Base-by-base conservation (phyloP, 1,284 basidiomycete genomes). In the Leccinum pachyderme region DNA sequence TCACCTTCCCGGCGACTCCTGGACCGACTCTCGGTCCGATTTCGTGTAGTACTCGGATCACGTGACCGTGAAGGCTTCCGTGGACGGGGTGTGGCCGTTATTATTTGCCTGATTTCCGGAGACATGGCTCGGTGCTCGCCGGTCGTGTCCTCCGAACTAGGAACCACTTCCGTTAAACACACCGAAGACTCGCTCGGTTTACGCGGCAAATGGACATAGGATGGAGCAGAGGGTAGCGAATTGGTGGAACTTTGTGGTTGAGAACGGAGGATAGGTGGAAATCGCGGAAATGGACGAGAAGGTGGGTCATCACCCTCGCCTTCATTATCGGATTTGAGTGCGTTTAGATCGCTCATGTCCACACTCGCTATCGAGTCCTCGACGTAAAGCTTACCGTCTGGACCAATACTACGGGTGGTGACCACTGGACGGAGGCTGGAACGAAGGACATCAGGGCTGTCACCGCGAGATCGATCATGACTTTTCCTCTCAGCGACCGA, bases 21-120 rank as follows among this genome's bases (percentile, higher is more conserved):
- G 3, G 39, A 32, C 0, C 24, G 25, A 31, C 55, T 64, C 37
- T 54, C 64, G 29, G 51, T 59, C 7, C 60, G 57, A 37, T 54
- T 49, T 28, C 60, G 57, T 9, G 56, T 32, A 0, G 31, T 7
- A 51, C 57, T 69, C 5, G 60, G 55, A 13, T 56, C 62, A 63
- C 63, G 68, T 49, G 68, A 59, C 22, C 55, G 62, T 1, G 67
- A 58, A 4, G 57, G 49, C 35, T 67, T 70, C 13, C 66, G 64
- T 12, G 55, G 61, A 27, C 72, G 71, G 1, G 69, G 64, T 8
- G 66, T 72, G 4, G 55, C 55, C 3, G 65, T 69, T 43, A 71
- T 64, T 2, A 71, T 72, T 7, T 72, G 69, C 28, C 57, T 52
- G 50, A 71, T 58, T 29, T 71, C 69, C 22, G 72, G 72, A 27